Evolutionary conservation across 73 alveolate species (phyloP).

Genomic region (Paraurostyla sp.): DNA sequence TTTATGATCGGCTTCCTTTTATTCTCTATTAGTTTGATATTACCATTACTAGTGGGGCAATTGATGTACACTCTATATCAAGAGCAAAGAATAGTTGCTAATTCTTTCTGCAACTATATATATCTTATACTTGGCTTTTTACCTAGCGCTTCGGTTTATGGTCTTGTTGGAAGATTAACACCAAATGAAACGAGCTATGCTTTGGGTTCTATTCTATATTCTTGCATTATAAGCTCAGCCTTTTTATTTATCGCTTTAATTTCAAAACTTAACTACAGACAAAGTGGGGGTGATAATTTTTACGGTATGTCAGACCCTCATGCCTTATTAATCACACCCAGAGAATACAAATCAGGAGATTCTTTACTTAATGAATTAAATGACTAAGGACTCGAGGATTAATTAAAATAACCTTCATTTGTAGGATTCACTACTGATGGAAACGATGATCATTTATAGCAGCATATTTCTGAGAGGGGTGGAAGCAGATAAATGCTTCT

Average conservation of each 20-base stretch:
- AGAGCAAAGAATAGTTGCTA: slow-evolving; percentile 4
- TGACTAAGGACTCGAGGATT: neutral
- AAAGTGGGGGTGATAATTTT: neutral
- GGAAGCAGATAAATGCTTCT: neutral
- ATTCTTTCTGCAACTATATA: neutral
- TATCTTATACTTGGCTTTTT: neutral
- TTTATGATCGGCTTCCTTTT: neutral
- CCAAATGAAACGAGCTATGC: neutral
- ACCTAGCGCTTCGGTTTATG: neutral
- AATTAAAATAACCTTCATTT: neutral
- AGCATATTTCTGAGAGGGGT: neutral
- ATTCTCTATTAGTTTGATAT: neutral
- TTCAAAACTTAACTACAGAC: neutral
- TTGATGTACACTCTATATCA: neutral
- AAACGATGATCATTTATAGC: neutral
- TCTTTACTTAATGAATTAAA: slow-evolving; percentile 10
- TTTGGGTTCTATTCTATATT: neutral
- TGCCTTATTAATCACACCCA: neutral
- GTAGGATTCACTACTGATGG: too few species aligned
- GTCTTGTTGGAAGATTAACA: neutral
- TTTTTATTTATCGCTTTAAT: slow-evolving; percentile 16
- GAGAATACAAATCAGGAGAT: slow-evolving; percentile 33
- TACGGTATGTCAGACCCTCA: neutral
- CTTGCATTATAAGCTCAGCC: neutral
- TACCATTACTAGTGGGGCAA: slow-evolving; percentile 10